Percentiles rank a stretch among this genome's conserved stretches.
phyloP scores from a whole-genome alignment of 495 filamentous ascomycete genomes.

The Saxophila tyrrhenica region DNA sequence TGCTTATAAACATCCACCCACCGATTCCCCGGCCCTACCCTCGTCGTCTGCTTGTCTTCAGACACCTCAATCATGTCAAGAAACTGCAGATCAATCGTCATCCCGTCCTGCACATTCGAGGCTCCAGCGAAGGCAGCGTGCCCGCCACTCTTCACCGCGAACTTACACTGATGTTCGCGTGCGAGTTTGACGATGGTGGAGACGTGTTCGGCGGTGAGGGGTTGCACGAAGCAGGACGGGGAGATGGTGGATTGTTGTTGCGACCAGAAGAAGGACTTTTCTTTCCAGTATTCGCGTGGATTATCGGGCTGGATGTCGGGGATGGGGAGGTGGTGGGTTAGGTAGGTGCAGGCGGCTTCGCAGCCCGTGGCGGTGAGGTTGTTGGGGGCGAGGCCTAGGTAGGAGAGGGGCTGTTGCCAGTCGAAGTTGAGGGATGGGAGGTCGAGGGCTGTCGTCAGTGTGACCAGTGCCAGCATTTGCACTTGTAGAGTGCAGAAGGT shows the following conservation, averaged over 20 bases:
- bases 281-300: background rate
- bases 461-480: too few relatives aligned
- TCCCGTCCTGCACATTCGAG: conserved; percentile 42
- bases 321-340: background rate
- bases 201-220: background rate
- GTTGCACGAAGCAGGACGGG: conserved; percentile 1
- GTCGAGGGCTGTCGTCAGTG: too few relatives aligned
- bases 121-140: conserved; percentile 42
- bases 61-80: conserved; percentile 38
- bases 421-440: too few relatives aligned
- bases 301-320: background rate
- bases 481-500: too few relatives aligned
- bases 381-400: too few relatives aligned
- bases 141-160: conserved; percentile 33
- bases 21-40: conserved; percentile 19
- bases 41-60: conserved; percentile 22
- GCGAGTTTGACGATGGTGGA: background rate
- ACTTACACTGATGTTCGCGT: conserved; percentile 16
- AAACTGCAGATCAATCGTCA: conserved; percentile 40
- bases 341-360: background rate
- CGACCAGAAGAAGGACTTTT: background rate
- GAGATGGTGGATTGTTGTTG: conserved; percentile 1
- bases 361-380: too few relatives aligned
- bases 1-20: conserved; percentile 23
- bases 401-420: too few relatives aligned